Conservation (phyloP, 345 rosid species). For the Eucalyptus fibrosa region DNA sequence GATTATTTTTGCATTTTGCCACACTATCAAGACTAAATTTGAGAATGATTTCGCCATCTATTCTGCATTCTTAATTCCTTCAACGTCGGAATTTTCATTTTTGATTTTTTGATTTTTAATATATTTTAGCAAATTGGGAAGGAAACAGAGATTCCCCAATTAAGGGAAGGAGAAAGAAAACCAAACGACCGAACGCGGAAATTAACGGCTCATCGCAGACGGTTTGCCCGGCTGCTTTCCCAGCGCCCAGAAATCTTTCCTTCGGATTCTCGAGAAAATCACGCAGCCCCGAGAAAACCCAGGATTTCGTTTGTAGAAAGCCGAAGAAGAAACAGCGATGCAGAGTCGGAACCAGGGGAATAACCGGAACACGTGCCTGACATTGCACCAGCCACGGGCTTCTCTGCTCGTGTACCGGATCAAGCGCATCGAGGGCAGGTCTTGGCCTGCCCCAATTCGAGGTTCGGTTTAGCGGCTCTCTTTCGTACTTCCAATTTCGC, state of each 20-base stretch:
- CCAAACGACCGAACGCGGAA: background rate
- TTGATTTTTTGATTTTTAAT: background rate
- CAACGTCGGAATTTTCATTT: background rate
- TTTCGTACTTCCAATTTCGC: background rate
- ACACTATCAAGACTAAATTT: too few relatives aligned
- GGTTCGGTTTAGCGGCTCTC: background rate
- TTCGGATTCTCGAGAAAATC: background rate
- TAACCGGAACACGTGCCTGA: conserved; percentile 18
- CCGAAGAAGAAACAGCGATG: background rate
- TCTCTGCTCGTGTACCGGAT: conserved; percentile 45
- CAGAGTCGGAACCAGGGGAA: conserved; percentile 1
- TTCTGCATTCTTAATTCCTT: fast-evolving
- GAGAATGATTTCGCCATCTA: too few relatives aligned
- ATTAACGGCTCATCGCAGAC: background rate
- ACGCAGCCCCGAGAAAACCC: background rate
- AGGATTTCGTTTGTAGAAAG: background rate
- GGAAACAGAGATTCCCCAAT: background rate
- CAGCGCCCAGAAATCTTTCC: background rate
- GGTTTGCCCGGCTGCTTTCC: conserved; percentile 27
- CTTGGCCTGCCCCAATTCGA: conserved; percentile 70
- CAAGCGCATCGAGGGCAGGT: conserved; percentile 85
- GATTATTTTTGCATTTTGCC: too few relatives aligned
- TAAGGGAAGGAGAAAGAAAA: background rate
- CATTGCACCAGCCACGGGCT: background rate
- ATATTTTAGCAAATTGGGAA: background rate